Conservation (phyloP, 129 eudicot species). For the Apium graveolens region DNA sequence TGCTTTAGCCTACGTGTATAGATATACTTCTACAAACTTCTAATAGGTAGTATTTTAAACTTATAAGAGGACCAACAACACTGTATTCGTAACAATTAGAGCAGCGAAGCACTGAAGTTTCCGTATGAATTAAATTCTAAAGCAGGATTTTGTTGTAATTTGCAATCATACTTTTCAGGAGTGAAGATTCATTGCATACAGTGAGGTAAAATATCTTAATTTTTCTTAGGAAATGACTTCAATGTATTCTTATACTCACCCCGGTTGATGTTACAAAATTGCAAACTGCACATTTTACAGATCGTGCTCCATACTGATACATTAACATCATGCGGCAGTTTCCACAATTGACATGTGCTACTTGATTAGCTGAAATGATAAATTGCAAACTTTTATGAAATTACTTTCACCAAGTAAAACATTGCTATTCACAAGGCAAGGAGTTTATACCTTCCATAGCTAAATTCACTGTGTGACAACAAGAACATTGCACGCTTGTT, state of each 20-base stretch:
- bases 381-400: too few relatives aligned
- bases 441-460: slow-evolving; percentile 9
- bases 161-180: not conserved
- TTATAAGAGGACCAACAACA: too few relatives aligned
- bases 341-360: slow-evolving; percentile 78
- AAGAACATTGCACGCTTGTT: slow-evolving; percentile 73
- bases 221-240: too few relatives aligned
- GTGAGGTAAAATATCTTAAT: too few relatives aligned
- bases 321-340: slow-evolving; percentile 68
- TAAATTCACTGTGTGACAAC: slow-evolving; percentile 39
- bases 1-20: not conserved
- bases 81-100: too few relatives aligned
- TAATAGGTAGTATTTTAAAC: too few relatives aligned
- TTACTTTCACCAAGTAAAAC: not conserved
- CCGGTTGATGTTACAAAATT: slow-evolving; percentile 56
- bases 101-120: too few relatives aligned
- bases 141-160: too few relatives aligned
- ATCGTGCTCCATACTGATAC: slow-evolving; percentile 78
- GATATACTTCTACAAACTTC: too few relatives aligned
- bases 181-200: not conserved
- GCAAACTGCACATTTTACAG: slow-evolving; percentile 84
- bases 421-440: not conserved
- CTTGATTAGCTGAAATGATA: slow-evolving; percentile 51
- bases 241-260: slow-evolving; percentile 32
- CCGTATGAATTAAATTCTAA: not conserved